Conservation (phyloP, 2,329 filamentous ascomycete species). For the Penicillium brasilianum region DNA sequence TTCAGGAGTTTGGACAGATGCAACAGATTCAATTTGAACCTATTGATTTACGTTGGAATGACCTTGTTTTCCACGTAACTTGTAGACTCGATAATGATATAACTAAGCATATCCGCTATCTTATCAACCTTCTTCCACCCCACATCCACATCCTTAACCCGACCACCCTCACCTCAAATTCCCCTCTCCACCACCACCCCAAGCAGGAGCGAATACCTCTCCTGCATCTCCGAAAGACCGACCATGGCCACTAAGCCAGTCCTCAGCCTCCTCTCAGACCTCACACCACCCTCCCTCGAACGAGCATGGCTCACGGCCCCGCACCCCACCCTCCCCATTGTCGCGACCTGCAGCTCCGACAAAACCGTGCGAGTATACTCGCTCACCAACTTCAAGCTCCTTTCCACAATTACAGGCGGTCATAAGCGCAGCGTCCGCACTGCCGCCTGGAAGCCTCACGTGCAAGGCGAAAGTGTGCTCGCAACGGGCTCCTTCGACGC, state of each 20-base stretch:
- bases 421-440: constrained; percentile 89
- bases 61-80: no score
- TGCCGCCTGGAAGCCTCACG: constrained; percentile 82
- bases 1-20: not conserved
- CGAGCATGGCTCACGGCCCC: constrained; percentile 86
- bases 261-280: constrained; percentile 55
- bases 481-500: constrained; percentile 94
- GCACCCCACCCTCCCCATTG: constrained; percentile 83
- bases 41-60: no score
- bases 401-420: constrained; percentile 80
- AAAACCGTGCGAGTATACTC: constrained; percentile 91
- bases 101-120: constrained; percentile 10
- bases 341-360: constrained; percentile 85
- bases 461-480: constrained; percentile 71
- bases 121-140: constrained; percentile 29
- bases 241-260: constrained; percentile 15
- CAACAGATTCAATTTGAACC: not conserved
- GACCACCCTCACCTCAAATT: constrained; percentile 16
- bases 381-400: constrained; percentile 76
- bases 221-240: not conserved
- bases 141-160: constrained; percentile 8
- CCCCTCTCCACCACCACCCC: constrained; percentile 11
- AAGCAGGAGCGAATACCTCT: not conserved
- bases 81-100: not conserved
- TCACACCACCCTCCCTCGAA: constrained; percentile 57